These are phyloP conservation scores for Brassica nigra DNA, from an alignment of 345 rosid genomes.

Conservation along the genomic window DNA sequence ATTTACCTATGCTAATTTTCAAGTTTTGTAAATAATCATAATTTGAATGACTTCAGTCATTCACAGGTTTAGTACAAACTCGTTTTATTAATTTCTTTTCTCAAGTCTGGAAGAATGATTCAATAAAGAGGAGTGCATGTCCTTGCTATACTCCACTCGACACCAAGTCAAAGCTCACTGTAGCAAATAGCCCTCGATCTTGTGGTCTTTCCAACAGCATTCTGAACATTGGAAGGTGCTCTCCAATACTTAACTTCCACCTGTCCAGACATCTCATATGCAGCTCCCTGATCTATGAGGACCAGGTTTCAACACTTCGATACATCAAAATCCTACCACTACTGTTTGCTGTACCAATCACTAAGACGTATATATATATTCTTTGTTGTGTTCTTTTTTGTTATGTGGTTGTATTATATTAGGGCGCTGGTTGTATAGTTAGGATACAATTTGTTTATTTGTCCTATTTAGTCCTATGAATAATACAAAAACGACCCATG, in stretches of 20 bases:
- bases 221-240: background rate
- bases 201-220: background rate
- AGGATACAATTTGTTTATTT: background rate
- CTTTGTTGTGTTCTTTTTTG: background rate
- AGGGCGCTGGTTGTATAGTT: background rate
- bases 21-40: background rate
- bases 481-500: background rate
- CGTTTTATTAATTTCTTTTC: background rate
- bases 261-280: background rate
- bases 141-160: background rate
- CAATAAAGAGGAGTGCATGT: background rate
- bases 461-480: background rate
- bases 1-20: background rate
- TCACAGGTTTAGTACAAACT: background rate
- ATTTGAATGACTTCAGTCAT: background rate
- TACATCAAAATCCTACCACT: background rate
- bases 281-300: background rate
- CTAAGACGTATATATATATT: background rate
- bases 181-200: background rate
- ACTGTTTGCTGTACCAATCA: background rate
- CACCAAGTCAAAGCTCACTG: slow-evolving; percentile 7
- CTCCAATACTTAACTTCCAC: background rate
- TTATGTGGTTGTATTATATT: background rate
- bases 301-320: background rate
- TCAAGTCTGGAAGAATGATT: background rate